Percentiles rank a stretch among this genome's conserved stretches.
Evolutionary conservation across 139 green algal genomes (phyloP).

Genomic region (Coelastrella sp.): DNA sequence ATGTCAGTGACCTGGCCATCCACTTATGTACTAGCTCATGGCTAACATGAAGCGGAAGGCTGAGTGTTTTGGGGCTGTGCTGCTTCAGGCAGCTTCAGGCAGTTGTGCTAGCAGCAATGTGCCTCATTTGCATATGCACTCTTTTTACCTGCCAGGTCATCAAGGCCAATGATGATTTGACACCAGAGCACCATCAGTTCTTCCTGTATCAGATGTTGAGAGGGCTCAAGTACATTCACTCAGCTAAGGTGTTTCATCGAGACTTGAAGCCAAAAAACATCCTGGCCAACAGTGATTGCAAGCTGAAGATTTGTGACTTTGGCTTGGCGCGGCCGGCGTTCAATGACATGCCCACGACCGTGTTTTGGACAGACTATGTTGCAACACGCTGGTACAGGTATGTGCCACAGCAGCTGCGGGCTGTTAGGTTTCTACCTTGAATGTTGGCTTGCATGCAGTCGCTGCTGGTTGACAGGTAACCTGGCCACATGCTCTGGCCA

Average conservation of each 20-base stretch:
- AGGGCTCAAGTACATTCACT: conserved; percentile 99
- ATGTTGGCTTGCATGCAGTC: neutral
- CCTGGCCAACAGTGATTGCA: conserved; percentile 98
- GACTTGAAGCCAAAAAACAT: conserved; percentile 99
- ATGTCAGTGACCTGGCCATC: neutral
- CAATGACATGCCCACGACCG: conserved; percentile 93
- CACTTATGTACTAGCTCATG: too few relatives aligned
- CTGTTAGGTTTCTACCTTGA: neutral
- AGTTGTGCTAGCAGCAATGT: too few relatives aligned
- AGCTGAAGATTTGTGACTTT: conserved; percentile 89
- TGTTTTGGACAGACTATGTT: conserved; percentile 99
- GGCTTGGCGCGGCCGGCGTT: conserved; percentile 94
- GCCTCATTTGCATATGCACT: too few relatives aligned
- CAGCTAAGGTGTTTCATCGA: conserved; percentile 92
- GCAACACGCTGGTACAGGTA: conserved; percentile 85
- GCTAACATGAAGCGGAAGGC: too few relatives aligned
- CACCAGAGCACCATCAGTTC: conserved; percentile 99
- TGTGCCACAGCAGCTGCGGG: neutral
- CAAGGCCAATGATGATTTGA: conserved; percentile 98
- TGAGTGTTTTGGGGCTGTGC: too few relatives aligned
- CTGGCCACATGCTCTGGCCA: too few relatives aligned
- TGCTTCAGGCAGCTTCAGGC: too few relatives aligned
- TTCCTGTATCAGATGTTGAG: conserved; percentile 99
- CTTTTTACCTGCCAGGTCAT: conserved; percentile 85
- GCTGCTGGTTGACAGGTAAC: too few relatives aligned